Conservation (phyloP, 345 rosid genomes). For the Sonneratia alba region DNA sequence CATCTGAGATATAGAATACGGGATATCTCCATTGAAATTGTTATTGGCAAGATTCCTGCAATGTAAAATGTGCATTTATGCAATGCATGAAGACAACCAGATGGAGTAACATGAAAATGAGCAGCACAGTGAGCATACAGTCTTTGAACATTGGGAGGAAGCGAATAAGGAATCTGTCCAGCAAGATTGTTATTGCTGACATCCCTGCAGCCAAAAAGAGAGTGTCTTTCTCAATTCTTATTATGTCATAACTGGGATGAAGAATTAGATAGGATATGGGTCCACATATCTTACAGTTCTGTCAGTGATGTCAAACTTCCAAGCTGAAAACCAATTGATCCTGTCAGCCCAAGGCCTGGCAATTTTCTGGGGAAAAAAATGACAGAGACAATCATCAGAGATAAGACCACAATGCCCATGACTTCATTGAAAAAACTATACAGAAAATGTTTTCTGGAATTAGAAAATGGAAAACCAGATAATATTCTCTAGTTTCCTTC, state of each 20-base stretch:
- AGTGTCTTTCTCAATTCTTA: conserved; percentile 6
- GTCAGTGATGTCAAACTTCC: conserved; percentile 41
- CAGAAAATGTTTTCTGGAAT: neutral
- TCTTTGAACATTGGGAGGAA: conserved; percentile 52
- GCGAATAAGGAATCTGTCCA: conserved; percentile 43
- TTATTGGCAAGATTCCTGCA: conserved; percentile 81
- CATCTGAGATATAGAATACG: conserved; percentile 44
- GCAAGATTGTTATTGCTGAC: conserved; percentile 65
- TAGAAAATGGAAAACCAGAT: neutral
- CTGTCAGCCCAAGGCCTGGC: conserved; percentile 65
- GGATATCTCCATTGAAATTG: conserved; percentile 50
- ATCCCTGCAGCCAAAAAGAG: conserved; percentile 54
- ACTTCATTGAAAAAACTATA: too few species aligned
- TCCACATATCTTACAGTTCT: conserved; percentile 53
- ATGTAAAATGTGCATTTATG: conserved; percentile 10
- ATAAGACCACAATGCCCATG: neutral
- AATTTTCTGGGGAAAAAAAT: conserved; percentile 44
- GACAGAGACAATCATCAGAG: conserved; percentile 1
- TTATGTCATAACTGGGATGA: neutral
- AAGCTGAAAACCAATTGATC: conserved; percentile 51
- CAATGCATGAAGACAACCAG: conserved; percentile 4
- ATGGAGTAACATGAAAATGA: neutral
- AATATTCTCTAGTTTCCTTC: too few species aligned
- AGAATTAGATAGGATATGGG: neutral
- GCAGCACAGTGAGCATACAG: conserved; percentile 37